phyloP scores from a whole-genome alignment of 83 land plant species.

The Picea engelmannii region DNA sequence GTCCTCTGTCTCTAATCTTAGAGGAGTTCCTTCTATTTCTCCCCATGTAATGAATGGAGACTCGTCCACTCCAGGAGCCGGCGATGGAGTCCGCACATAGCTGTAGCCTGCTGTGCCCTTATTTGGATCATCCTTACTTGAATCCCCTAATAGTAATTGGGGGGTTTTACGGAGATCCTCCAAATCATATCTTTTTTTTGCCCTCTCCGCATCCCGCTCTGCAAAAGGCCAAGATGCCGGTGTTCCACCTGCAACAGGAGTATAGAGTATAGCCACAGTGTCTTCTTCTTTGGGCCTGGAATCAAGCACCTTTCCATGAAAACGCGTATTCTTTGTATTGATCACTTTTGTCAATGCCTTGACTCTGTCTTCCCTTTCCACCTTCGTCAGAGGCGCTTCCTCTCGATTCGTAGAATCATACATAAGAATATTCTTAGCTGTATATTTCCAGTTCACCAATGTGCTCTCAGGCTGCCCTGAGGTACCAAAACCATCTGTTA shows the following conservation, averaged over 20 bases:
- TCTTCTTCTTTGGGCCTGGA: constrained; percentile 69
- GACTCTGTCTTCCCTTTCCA: constrained; percentile 67
- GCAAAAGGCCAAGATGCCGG: constrained; percentile 65
- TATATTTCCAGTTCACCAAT: constrained; percentile 80
- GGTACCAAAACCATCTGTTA: constrained; percentile 93
- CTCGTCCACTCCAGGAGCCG: constrained; percentile 96
- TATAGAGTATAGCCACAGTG: constrained; percentile 65
- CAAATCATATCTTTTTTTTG: constrained; percentile 76
- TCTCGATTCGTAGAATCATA: constrained; percentile 75
- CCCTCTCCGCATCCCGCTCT: constrained; percentile 68
- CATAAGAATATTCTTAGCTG: constrained; percentile 90
- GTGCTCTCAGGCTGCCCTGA: constrained; percentile 89
- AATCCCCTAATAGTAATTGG: constrained; percentile 51
- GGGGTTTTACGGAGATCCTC: constrained; percentile 93
- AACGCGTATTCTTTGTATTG: constrained; percentile 61
- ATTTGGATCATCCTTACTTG: constrained; percentile 31
- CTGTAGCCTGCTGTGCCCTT: constrained; percentile 77
- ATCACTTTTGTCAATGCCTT: constrained; percentile 86
- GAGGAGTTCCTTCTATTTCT: constrained; percentile 96
- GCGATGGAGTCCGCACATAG: constrained; percentile 90
- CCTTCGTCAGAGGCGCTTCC: constrained; percentile 81
- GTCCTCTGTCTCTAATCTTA: constrained; percentile 88
- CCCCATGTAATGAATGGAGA: constrained; percentile 99
- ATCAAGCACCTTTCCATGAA: constrained; percentile 78
- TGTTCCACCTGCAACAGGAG: constrained; percentile 77